Evolutionary conservation across 306 rosid species (phyloP), one percentile per base, ranked within the genome.

Genomic region (Begonia fuchsioides): DNA sequence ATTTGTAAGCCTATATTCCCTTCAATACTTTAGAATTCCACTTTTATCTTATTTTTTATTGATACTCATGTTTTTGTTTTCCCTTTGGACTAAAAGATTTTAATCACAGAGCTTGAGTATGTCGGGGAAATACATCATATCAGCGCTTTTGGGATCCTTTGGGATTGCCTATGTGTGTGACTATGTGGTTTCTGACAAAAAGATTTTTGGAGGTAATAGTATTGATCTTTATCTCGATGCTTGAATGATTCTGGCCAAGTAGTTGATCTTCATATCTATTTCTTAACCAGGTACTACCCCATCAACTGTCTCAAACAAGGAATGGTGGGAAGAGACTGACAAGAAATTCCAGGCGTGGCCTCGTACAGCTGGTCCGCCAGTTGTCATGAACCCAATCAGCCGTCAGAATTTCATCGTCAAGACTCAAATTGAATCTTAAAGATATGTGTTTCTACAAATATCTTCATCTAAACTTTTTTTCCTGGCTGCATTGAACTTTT

Each of bases 321-420:
- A 61, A 49, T 87, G 96, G 96, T 68, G 60, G 67, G 93, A 72
- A 59, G 94, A 83, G 76, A 83, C 96, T 18, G 96, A 88, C 68
- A 82, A 75, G 60, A 90, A 81, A 63, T 76, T 90, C 26, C 87
- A 81, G 74, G 67, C 93, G 43, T 90, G 93, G 97, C 97, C 97
- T 51, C 93, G 95, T 0, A 74, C 83, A 1, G 63, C 63, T 4
- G 90, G 90, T 60, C 90, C 90, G 51, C 90, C 90, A 2, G 88
- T 80, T 43, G 83, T 76, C 49, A 76, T 80, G 78, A 80, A 80
- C 50, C 88, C 88, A 64, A 76, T 80, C 38, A 71, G 70, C 38
- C 84, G 81, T 64, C 90, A 80, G 54, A 80, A 80, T 60, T 80
- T 80, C 76, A 73, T 76, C 40, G 90, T 80, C 57, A 76, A 76